Conservation (phyloP, 495 filamentous ascomycete species). For the Penicillium robsamsonii region DNA sequence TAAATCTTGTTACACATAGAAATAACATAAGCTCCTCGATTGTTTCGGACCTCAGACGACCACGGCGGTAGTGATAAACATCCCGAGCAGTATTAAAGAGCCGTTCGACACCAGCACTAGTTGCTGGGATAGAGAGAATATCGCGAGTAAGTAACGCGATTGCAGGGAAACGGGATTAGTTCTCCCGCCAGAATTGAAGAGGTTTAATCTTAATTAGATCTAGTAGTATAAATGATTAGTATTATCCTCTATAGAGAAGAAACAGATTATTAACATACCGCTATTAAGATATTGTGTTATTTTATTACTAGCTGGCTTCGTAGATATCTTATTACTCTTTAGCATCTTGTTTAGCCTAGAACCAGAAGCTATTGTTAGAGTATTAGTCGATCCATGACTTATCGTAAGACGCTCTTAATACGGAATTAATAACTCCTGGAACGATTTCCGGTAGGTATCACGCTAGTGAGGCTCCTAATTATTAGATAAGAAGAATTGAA, state of each 20-base stretch:
- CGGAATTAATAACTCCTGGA: not conserved
- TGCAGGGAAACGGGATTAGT: not conserved
- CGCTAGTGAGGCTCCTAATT: constrained; percentile 1
- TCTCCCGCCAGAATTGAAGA: not conserved
- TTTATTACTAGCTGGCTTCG: no score
- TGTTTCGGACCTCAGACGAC: not conserved
- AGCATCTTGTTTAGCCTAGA: no score
- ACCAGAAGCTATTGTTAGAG: no score
- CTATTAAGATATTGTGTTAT: not conserved
- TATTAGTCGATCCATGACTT: no score
- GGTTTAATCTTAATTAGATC: not conserved
- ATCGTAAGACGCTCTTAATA: no score
- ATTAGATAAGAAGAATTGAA: constrained; percentile 14
- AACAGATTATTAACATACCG: not conserved
- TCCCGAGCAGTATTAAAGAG: no score
- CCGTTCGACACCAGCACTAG: not conserved
- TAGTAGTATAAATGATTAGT: constrained; percentile 1
- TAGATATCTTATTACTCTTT: no score
- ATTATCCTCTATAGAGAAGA: not conserved
- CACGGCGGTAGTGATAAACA: no score
- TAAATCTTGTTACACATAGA: constrained; percentile 3
- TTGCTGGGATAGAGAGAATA: constrained; percentile 2
- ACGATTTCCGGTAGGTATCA: not conserved
- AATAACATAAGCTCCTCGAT: constrained; percentile 3
- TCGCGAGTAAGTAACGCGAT: not conserved